phyloP scores from a whole-genome alignment of 202 grass and related monocot genomes.

The Eragrostis tef region DNA sequence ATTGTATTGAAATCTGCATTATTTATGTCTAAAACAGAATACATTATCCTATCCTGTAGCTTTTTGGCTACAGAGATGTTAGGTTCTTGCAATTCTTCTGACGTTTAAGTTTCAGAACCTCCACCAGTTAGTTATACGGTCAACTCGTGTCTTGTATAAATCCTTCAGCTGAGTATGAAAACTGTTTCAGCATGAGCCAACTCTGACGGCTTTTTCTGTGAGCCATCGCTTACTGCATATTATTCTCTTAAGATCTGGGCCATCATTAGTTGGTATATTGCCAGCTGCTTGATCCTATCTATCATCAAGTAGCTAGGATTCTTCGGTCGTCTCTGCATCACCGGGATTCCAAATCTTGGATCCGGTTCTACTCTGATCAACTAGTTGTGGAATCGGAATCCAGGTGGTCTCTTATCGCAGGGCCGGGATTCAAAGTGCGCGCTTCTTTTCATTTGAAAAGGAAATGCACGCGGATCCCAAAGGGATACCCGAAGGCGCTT shows the following conservation, averaged over 20 bases:
- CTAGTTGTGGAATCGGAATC: slow-evolving; percentile 52
- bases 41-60: slow-evolving; percentile 17
- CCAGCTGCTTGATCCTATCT: slow-evolving; percentile 35
- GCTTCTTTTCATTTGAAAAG: slow-evolving; percentile 40
- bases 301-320: slow-evolving; percentile 48
- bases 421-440: slow-evolving; percentile 51
- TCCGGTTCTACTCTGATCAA: slow-evolving; percentile 30
- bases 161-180: not conserved
- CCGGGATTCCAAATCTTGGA: slow-evolving; percentile 56
- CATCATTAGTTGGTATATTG: slow-evolving; percentile 57
- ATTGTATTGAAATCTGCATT: not conserved
- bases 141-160: slow-evolving; percentile 39
- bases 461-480: slow-evolving; percentile 29
- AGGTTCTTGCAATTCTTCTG: slow-evolving; percentile 36
- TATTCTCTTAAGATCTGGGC: slow-evolving; percentile 25
- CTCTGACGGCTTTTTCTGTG: not conserved
- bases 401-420: slow-evolving; percentile 13
- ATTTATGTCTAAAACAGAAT: not conserved
- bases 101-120: slow-evolving; percentile 35
- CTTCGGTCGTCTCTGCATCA: slow-evolving; percentile 24
- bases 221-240: slow-evolving; percentile 25
- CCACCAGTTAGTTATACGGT: slow-evolving; percentile 25
- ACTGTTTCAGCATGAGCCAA: not conserved
- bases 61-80: slow-evolving; percentile 56
- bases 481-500: not conserved